phyloP scores from a whole-genome alignment of 2,329 filamentous ascomycete species.

The Sporothrix globosa region DNA sequence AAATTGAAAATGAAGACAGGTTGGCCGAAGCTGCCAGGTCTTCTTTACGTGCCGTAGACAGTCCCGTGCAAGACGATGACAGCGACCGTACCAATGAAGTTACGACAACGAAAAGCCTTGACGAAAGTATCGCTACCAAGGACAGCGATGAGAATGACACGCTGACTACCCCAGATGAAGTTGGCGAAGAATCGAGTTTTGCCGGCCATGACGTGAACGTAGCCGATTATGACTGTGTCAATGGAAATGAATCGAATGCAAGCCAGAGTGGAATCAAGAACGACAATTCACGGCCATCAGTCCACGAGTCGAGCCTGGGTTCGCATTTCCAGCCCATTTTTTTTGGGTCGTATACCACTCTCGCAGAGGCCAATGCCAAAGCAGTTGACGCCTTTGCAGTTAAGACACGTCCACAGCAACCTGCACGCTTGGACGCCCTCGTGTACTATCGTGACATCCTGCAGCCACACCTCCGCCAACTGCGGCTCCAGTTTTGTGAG shows the following conservation, averaged over 20 bases:
- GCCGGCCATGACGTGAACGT: not conserved
- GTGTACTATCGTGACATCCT: slow-evolving; percentile 30
- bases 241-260: not conserved
- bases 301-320: not conserved
- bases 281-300: not conserved
- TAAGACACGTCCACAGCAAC: slow-evolving; percentile 27
- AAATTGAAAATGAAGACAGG: too few species aligned
- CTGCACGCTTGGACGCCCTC: slow-evolving; percentile 28
- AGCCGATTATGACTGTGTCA: not conserved
- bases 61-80: too few species aligned
- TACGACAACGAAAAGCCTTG: too few species aligned
- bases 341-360: slow-evolving; percentile 33
- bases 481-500: not conserved
- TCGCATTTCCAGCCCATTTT: slow-evolving; percentile 18
- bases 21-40: not conserved
- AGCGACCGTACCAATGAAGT: too few species aligned
- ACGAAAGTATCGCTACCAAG: too few species aligned
- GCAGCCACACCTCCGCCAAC: slow-evolving; percentile 17
- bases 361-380: slow-evolving; percentile 28
- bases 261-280: not conserved
- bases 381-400: slow-evolving; percentile 29
- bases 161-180: too few species aligned
- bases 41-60: not conserved
- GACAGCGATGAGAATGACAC: too few species aligned
- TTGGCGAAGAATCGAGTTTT: too few species aligned